Evolutionary conservation across 2,329 filamentous ascomycete genomes (phyloP).

Genomic region (Coniella vitis): DNA sequence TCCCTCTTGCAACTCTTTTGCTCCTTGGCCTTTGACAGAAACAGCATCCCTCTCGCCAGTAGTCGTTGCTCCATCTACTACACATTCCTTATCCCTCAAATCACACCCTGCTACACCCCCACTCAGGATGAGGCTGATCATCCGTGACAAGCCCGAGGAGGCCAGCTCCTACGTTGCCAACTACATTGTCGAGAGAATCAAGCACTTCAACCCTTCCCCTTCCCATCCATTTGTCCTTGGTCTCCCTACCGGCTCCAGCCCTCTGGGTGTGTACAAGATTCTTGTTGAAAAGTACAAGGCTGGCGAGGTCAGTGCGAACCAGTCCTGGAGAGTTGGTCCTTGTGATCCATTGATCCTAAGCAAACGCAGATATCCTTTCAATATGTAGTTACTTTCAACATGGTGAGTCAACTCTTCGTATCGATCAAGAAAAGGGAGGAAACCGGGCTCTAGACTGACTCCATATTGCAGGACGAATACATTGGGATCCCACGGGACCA

Average conservation of each 20-base stretch:
- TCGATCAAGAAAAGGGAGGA: no score
- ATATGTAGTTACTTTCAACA: conserved; percentile 67
- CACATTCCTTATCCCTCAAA: no score
- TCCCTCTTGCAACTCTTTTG: no score
- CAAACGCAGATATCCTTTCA: conserved; percentile 31
- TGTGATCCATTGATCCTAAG: neutral
- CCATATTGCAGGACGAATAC: conserved; percentile 69
- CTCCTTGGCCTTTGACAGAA: neutral
- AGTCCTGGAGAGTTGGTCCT: no score
- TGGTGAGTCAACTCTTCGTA: conserved; percentile 20
- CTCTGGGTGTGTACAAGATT: conserved; percentile 61
- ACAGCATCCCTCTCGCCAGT: no score
- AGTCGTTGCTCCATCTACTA: no score
- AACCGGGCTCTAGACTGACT: neutral
- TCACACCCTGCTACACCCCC: neutral
- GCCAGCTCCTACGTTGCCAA: conserved; percentile 64
- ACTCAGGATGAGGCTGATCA: conserved; percentile 61
- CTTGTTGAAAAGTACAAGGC: conserved; percentile 57
- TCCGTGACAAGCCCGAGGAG: conserved; percentile 55
- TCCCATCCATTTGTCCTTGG: conserved; percentile 64
- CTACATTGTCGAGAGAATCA: conserved; percentile 69
- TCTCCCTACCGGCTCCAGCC: conserved; percentile 66
- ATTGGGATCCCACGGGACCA: conserved; percentile 67
- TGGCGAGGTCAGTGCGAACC: conserved; percentile 38
- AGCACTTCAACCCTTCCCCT: conserved; percentile 56